phyloP scores from a whole-genome alignment of 2,329 filamentous ascomycete genomes.

The Pseudogymnoascus sp. region DNA sequence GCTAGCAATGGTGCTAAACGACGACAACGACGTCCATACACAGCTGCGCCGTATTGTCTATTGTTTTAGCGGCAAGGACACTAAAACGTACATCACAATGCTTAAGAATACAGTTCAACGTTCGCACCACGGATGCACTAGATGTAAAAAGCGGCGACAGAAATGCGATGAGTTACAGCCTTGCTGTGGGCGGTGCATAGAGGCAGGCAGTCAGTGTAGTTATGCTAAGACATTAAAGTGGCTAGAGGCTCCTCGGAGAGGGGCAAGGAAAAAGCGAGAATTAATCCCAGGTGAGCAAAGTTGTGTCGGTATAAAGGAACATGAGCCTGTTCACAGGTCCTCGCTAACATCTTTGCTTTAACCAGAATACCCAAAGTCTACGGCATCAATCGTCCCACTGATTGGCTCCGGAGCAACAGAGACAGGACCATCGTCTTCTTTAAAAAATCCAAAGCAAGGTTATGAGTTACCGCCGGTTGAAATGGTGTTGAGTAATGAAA shows the following conservation, averaged over 20 bases:
- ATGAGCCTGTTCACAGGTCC: background rate
- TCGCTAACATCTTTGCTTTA: background rate
- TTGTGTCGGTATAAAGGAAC: slow-evolving; percentile 21
- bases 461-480: background rate
- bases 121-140: slow-evolving; percentile 35
- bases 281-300: slow-evolving; percentile 29
- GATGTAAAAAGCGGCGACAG: slow-evolving; percentile 36
- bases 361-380: background rate
- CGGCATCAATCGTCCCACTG: background rate
- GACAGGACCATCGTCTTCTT: background rate
- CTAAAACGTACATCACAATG: background rate
- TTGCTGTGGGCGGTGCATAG: slow-evolving; percentile 30
- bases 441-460: background rate
- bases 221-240: slow-evolving; percentile 36
- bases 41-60: background rate
- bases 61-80: background rate
- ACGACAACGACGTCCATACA: background rate
- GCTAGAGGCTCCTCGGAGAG: slow-evolving; percentile 34
- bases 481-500: slow-evolving; percentile 22
- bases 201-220: slow-evolving; percentile 30
- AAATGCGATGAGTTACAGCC: slow-evolving; percentile 38
- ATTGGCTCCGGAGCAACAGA: background rate
- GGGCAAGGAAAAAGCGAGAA: slow-evolving; percentile 31
- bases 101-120: slow-evolving; percentile 15
- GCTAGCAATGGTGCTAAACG: background rate